These are phyloP conservation scores for Fusarium multiceps DNA, from an alignment of 2,329 filamentous ascomycete species.

Conservation along the genomic window DNA sequence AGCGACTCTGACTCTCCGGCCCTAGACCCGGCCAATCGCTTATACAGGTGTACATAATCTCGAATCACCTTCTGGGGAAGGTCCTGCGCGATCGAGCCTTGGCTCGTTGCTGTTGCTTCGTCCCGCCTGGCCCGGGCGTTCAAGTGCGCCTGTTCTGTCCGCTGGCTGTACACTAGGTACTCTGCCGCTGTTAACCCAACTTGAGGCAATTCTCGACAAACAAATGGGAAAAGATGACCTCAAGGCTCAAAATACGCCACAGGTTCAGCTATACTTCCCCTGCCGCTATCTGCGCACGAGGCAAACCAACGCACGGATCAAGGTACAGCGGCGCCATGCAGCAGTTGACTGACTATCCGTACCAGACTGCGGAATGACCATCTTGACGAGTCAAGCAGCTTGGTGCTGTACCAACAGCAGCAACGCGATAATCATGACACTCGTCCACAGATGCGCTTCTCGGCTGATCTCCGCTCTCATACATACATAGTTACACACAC, in stretches of 20 bases:
- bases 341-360: neutral
- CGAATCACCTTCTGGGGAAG: slow-evolving; percentile 35
- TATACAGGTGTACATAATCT: neutral
- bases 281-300: slow-evolving; percentile 16
- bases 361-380: slow-evolving; percentile 17
- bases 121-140: slow-evolving; percentile 43
- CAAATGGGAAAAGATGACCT: neutral
- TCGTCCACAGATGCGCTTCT: slow-evolving; percentile 5
- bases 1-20: slow-evolving; percentile 35
- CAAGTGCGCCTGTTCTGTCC: slow-evolving; percentile 40
- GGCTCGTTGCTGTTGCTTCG: slow-evolving; percentile 45
- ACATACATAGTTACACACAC: slow-evolving; percentile 15
- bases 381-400: slow-evolving; percentile 36
- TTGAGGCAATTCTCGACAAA: neutral
- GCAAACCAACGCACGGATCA: slow-evolving; percentile 32
- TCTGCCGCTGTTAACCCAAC: neutral
- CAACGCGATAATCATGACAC: slow-evolving; percentile 12
- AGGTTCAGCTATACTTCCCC: slow-evolving; percentile 28
- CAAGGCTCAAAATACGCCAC: slow-evolving; percentile 32
- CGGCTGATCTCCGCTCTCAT: slow-evolving; percentile 22
- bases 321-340: slow-evolving; percentile 28
- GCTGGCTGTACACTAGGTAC: slow-evolving; percentile 23
- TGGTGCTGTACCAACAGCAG: slow-evolving; percentile 8
- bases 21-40: slow-evolving; percentile 44
- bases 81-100: slow-evolving; percentile 34